Evolutionary conservation across 305 asterid species (phyloP), one percentile per base, ranked within the genome.

Genomic region (Solanum hybrid): DNA sequence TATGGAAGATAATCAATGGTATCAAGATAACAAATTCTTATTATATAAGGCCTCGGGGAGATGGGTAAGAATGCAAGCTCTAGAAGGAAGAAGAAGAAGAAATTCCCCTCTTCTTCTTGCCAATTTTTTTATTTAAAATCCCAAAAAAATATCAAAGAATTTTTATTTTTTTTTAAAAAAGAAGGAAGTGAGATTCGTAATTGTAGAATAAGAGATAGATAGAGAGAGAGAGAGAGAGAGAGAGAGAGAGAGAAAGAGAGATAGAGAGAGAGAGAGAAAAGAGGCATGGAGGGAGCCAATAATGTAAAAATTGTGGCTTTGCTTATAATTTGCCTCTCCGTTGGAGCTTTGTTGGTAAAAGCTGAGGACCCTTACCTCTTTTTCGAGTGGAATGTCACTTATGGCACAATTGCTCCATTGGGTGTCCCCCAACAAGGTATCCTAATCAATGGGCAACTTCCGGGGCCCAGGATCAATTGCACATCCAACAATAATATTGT

Each of bases 401-500:
- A 93, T 51, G 93, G 93, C 77, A 87, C 88, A 31, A 88, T 92
- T 70, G 65, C 94, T 32, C 94, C 93, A 0, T 87, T 93, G 65
- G 93, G 93, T 17, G 91, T 93, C 24, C 93, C 94, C 34, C 90
- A 90, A 75, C 89, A 89, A 61, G 94, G 83, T 2, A 93, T 93
- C 31, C 92, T 92, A 85, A 91, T 93, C 79, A 93, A 93, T 24
- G 94, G 93, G 2, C 85, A 91, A 31, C 92, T 92, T 81, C 94
- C 94, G 0, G 94, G 94, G 1, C 94, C 94, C 29, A 90, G 15
- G 31, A 90, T 92, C 79, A 92, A 92, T 73, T 91, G 92, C 90
- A 91, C 94, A 9, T 90, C 94, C 65, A 92, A 92, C 79, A 92
- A 92, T 91, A 92, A 93, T 83, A 91, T 92, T 39, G 90, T 92